Evolutionary conservation across 257 asterid genomes (phyloP).

Genomic region (Sherardia arvensis): DNA sequence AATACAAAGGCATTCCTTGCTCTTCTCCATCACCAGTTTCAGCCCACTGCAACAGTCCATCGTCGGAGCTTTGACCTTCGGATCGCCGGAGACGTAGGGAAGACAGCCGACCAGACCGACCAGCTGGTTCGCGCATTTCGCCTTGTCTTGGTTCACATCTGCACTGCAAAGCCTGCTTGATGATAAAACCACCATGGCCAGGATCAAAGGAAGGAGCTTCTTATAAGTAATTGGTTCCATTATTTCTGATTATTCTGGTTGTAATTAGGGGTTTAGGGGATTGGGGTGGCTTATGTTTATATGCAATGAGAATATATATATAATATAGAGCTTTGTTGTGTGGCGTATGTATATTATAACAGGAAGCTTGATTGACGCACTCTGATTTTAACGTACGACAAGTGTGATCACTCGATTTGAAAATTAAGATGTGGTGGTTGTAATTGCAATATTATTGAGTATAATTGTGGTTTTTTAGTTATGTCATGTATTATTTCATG

Average conservation of each 20-base stretch:
- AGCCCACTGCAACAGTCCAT: conserved; percentile 61
- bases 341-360: no score
- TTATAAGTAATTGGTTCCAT: not conserved
- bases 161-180: conserved; percentile 19
- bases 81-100: conserved; percentile 51
- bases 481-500: no score
- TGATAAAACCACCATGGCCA: not conserved
- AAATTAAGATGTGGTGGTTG: not conserved
- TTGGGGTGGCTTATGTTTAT: not conserved
- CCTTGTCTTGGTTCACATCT: conserved; percentile 43
- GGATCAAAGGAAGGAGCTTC: not conserved
- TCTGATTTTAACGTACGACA: not conserved
- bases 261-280: not conserved
- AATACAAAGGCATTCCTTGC: conserved; percentile 54
- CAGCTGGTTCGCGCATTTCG: conserved; percentile 41
- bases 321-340: no score
- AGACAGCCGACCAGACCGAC: conserved; percentile 59
- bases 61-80: conserved; percentile 44
- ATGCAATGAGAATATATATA: not conserved
- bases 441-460: no score
- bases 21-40: conserved; percentile 31
- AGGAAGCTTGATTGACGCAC: not conserved
- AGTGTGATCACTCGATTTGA: not conserved
- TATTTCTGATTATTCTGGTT: not conserved
- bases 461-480: no score